Conservation (phyloP, 768 basidiomycete species). For the Pleurotus platypus region DNA sequence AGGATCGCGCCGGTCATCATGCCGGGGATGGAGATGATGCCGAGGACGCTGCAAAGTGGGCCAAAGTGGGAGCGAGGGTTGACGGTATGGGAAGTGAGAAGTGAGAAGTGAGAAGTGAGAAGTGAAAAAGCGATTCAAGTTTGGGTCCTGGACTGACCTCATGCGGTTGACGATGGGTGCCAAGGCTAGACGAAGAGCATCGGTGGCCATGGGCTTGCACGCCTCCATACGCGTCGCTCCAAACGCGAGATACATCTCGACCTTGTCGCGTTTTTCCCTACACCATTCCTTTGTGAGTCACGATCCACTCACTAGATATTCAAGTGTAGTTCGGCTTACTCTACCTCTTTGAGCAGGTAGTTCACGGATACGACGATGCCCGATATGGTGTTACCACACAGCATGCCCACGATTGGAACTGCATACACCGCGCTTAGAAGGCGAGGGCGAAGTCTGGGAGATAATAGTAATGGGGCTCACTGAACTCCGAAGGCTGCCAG, state of each 20-base stretch:
- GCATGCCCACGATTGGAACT: slow-evolving; percentile 87
- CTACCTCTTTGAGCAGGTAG: slow-evolving; percentile 72
- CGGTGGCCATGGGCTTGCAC: slow-evolving; percentile 71
- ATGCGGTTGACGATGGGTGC: slow-evolving; percentile 84
- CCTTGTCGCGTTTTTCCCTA: slow-evolving; percentile 81
- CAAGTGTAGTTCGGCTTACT: slow-evolving; percentile 36
- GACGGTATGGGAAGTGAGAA: not conserved
- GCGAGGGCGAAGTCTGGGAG: not conserved
- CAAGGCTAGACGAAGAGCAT: slow-evolving; percentile 76
- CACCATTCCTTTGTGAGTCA: not conserved
- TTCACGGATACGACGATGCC: slow-evolving; percentile 69
- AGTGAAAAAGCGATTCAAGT: not conserved
- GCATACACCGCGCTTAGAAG: not conserved
- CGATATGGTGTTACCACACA: slow-evolving; percentile 77
- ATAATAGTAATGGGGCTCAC: slow-evolving; percentile 34
- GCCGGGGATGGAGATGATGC: slow-evolving; percentile 78
- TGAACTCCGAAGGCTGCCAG: slow-evolving; percentile 81
- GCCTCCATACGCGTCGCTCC: slow-evolving; percentile 85
- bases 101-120: not conserved
- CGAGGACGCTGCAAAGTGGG: slow-evolving; percentile 49
- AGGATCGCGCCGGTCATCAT: slow-evolving; percentile 94
- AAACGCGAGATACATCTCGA: slow-evolving; percentile 83
- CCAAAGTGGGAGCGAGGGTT: too few relatives aligned
- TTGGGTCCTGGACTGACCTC: slow-evolving; percentile 46
- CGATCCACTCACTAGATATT: not conserved